phyloP scores from a whole-genome alignment of 495 filamentous ascomycete species.

The Talaromyces proteolyticus region DNA sequence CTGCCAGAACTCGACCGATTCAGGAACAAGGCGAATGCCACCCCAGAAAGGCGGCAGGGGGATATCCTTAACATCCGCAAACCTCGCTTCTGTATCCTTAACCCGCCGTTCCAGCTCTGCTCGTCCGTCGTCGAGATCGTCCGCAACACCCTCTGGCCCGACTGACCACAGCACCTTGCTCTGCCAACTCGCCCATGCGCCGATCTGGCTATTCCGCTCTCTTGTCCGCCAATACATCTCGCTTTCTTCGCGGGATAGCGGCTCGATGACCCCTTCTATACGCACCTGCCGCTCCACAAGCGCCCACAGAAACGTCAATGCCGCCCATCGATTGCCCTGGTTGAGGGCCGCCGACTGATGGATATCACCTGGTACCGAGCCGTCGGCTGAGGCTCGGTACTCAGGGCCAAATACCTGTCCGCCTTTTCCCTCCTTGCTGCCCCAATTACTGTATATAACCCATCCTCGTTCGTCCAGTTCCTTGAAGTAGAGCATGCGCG shows the following conservation, averaged over 20 bases:
- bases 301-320: constrained; percentile 48
- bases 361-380: constrained; percentile 21
- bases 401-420: constrained; percentile 31
- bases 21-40: constrained; percentile 78
- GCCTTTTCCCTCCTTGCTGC: constrained; percentile 47
- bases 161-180: constrained; percentile 58
- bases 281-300: constrained; percentile 78
- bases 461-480: constrained; percentile 67
- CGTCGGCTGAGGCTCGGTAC: constrained; percentile 2
- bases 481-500: constrained; percentile 88
- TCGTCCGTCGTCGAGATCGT: constrained; percentile 55
- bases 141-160: constrained; percentile 21
- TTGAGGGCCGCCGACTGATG: constrained; percentile 5
- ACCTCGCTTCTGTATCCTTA: constrained; percentile 62
- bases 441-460: constrained; percentile 91
- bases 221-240: constrained; percentile 84
- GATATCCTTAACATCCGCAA: constrained; percentile 69
- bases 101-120: constrained; percentile 62
- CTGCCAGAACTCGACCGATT: constrained; percentile 92
- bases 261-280: constrained; percentile 68
- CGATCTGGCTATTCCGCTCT: constrained; percentile 73
- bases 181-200: constrained; percentile 91
- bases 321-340: constrained; percentile 37
- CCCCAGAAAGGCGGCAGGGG: constrained; percentile 95
- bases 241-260: constrained; percentile 65